These are phyloP conservation scores for Lachancea thermotolerans DNA, from an alignment of 805 yeast genomes.

Conservation along the genomic window DNA sequence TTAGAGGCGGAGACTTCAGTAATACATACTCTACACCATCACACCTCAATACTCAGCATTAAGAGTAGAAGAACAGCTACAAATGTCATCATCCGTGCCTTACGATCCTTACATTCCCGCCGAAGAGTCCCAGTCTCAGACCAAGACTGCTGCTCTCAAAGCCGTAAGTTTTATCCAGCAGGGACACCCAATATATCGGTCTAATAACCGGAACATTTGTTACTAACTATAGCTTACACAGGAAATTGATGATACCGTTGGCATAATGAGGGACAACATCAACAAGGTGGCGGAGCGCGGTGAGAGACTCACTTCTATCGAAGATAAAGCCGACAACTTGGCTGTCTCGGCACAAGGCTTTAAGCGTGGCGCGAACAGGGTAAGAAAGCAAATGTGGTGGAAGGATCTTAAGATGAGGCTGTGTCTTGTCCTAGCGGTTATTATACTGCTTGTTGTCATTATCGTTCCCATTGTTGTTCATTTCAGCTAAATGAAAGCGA, in stretches of 20 bases:
- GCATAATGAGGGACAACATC: slow-evolving; percentile 95
- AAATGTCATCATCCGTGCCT: slow-evolving; percentile 73
- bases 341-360: slow-evolving; percentile 91
- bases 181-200: slow-evolving; percentile 22
- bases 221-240: slow-evolving; percentile 15
- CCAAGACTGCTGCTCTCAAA: slow-evolving; percentile 75
- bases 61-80: neutral
- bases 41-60: neutral
- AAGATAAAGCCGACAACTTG: slow-evolving; percentile 86
- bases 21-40: too few species aligned
- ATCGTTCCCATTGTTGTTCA: slow-evolving; percentile 93
- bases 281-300: slow-evolving; percentile 92
- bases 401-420: slow-evolving; percentile 94
- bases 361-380: slow-evolving; percentile 94
- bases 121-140: slow-evolving; percentile 34
- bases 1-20: neutral
- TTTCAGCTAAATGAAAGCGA: slow-evolving; percentile 39
- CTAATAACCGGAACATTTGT: slow-evolving; percentile 32
- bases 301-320: slow-evolving; percentile 84
- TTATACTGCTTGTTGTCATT: slow-evolving; percentile 74
- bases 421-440: slow-evolving; percentile 75
- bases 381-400: slow-evolving; percentile 99
- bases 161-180: slow-evolving; percentile 45
- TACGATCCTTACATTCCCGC: slow-evolving; percentile 82
- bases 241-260: slow-evolving; percentile 94